phyloP scores from a whole-genome alignment of 257 asterid genomes.

The Gynochthodes officinalis region DNA sequence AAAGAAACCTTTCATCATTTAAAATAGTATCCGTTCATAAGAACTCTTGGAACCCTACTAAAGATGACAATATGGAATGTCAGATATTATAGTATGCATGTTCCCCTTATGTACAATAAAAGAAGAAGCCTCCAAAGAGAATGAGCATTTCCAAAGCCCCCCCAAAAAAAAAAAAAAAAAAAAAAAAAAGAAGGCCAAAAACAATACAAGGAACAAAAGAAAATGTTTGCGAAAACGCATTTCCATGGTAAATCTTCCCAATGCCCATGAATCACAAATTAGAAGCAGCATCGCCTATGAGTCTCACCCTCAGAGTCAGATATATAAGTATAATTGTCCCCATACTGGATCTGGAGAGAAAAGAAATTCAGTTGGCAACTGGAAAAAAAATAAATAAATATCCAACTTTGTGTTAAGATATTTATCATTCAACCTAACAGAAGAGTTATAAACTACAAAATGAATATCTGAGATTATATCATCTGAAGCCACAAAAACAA shows the following conservation, averaged over 20 bases:
- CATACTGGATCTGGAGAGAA: slow-evolving; percentile 65
- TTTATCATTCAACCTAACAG: background rate
- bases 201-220: too few species aligned
- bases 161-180: slow-evolving; percentile 8
- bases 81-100: slow-evolving; percentile 15
- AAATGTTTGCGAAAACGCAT: slow-evolving; percentile 19
- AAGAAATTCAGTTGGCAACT: background rate
- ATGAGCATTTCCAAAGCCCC: slow-evolving; percentile 5
- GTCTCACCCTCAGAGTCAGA: slow-evolving; percentile 80
- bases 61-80: slow-evolving; percentile 6
- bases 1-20: background rate
- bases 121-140: slow-evolving; percentile 10
- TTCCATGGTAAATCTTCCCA: slow-evolving; percentile 19
- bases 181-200: slow-evolving; percentile 5
- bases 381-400: background rate
- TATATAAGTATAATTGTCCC: slow-evolving; percentile 87
- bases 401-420: background rate
- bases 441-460: background rate
- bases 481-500: background rate
- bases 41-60: slow-evolving; percentile 5
- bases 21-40: background rate
- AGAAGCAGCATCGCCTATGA: slow-evolving; percentile 49
- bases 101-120: slow-evolving; percentile 28
- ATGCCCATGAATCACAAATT: slow-evolving; percentile 30
- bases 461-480: background rate